These are phyloP conservation scores for Kokia cookei DNA, from an alignment of 441 rosid genomes.

Conservation along the genomic window DNA sequence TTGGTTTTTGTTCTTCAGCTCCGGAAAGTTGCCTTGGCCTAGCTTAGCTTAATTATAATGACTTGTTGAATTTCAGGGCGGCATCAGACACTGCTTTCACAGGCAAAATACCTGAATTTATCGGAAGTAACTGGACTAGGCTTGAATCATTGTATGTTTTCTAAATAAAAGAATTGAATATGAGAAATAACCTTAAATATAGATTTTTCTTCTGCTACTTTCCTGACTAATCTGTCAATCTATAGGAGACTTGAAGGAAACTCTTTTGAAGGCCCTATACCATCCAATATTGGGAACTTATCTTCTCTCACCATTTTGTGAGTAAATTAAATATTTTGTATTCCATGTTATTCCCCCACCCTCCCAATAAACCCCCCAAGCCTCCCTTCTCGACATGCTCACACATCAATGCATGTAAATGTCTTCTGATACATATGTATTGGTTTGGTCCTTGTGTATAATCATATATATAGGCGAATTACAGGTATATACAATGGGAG, in stretches of 20 bases:
- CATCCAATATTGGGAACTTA: constrained; percentile 45
- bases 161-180: neutral
- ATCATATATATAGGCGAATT: neutral
- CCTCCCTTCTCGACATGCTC: neutral
- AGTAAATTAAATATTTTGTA: constrained; percentile 19
- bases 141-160: neutral
- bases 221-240: neutral
- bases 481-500: constrained; percentile 1
- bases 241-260: constrained; percentile 68
- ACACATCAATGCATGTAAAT: neutral
- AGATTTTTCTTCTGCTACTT: neutral
- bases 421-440: neutral
- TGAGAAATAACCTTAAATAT: neutral
- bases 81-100: constrained; percentile 52
- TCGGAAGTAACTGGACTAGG: constrained; percentile 31
- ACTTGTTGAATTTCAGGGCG: constrained; percentile 20
- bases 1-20: too few species aligned
- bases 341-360: neutral
- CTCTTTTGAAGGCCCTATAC: constrained; percentile 57
- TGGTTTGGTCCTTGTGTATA: neutral
- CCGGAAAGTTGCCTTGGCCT: neutral
- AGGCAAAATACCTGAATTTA: constrained; percentile 40
- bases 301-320: constrained; percentile 46
- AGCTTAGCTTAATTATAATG: neutral
- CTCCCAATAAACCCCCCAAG: too few species aligned